phyloP scores from a whole-genome alignment of 164 flowering plant genomes.

The Macadamia integrifolia region DNA sequence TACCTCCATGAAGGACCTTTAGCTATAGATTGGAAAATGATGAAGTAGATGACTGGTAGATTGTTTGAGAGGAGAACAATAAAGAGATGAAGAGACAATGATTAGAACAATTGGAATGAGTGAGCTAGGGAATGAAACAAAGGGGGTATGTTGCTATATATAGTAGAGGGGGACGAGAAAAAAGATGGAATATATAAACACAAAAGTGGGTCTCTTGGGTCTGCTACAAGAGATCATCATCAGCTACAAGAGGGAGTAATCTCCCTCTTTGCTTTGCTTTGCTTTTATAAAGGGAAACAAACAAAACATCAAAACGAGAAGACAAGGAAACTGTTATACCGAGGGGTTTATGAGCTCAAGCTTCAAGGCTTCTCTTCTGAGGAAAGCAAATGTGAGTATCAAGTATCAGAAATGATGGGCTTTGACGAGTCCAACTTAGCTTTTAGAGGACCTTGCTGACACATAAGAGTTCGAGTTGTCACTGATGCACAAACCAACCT shows the following conservation, averaged over 20 bases:
- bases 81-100: background rate
- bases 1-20: slow-evolving; percentile 25
- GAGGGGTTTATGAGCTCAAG: slow-evolving; percentile 24
- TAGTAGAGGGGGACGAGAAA: slow-evolving; percentile 12
- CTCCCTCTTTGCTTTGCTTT: slow-evolving; percentile 26
- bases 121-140: slow-evolving; percentile 7
- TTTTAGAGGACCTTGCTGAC: slow-evolving; percentile 16
- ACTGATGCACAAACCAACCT: background rate
- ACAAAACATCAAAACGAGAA: slow-evolving; percentile 10
- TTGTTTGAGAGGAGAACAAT: background rate
- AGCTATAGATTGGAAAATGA: slow-evolving; percentile 7
- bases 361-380: slow-evolving; percentile 19
- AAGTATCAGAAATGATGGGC: slow-evolving; percentile 32
- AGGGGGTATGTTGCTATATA: slow-evolving; percentile 24
- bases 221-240: background rate
- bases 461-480: background rate
- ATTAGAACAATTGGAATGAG: slow-evolving; percentile 12
- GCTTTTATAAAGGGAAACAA: slow-evolving; percentile 19
- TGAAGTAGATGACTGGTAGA: background rate
- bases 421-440: slow-evolving; percentile 53
- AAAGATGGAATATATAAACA: slow-evolving; percentile 15
- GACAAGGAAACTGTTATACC: slow-evolving; percentile 23
- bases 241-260: too few species aligned
- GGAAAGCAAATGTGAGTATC: slow-evolving; percentile 25
- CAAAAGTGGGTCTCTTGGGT: slow-evolving; percentile 12